Evolutionary conservation across 2,329 filamentous ascomycete genomes (phyloP).

Genomic region (Cladophialophora carrionii): DNA sequence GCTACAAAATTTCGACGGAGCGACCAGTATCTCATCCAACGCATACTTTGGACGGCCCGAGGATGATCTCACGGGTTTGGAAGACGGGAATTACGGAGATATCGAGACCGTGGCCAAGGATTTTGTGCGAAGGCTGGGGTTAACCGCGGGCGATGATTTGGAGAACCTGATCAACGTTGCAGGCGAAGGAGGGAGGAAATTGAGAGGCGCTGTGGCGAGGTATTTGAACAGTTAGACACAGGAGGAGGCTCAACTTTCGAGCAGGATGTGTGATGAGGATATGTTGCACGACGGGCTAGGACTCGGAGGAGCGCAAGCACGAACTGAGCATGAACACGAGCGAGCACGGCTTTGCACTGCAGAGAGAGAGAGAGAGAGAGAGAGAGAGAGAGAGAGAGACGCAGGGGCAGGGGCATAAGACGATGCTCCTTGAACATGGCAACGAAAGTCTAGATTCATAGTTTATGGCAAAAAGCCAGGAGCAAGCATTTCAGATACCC

Average conservation of each 20-base stretch:
- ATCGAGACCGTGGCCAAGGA: slow-evolving; percentile 93
- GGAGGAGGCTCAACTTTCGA: not conserved
- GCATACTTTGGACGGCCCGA: slow-evolving; percentile 96
- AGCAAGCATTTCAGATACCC: no score
- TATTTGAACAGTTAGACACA: slow-evolving; percentile 52
- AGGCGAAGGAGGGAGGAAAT: slow-evolving; percentile 79
- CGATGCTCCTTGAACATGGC: no score
- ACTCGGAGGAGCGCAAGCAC: no score
- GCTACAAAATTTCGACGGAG: slow-evolving; percentile 90
- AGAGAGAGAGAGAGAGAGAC: no score
- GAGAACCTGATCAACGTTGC: slow-evolving; percentile 84
- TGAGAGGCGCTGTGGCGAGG: slow-evolving; percentile 67
- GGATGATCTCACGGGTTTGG: slow-evolving; percentile 70
- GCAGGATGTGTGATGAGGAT: not conserved
- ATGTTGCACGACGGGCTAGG: not conserved
- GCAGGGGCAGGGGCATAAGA: no score
- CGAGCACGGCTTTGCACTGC: not conserved
- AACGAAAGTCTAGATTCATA: no score
- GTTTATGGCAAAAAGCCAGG: no score
- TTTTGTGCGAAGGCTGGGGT: slow-evolving; percentile 91
- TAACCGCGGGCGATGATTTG: slow-evolving; percentile 92
- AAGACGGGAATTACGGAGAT: slow-evolving; percentile 70
- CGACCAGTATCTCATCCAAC: slow-evolving; percentile 89
- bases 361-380: no score
- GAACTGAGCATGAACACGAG: not conserved